phyloP scores from a whole-genome alignment of 2,329 filamentous ascomycete genomes.

The Aspergillus alliaceus region DNA sequence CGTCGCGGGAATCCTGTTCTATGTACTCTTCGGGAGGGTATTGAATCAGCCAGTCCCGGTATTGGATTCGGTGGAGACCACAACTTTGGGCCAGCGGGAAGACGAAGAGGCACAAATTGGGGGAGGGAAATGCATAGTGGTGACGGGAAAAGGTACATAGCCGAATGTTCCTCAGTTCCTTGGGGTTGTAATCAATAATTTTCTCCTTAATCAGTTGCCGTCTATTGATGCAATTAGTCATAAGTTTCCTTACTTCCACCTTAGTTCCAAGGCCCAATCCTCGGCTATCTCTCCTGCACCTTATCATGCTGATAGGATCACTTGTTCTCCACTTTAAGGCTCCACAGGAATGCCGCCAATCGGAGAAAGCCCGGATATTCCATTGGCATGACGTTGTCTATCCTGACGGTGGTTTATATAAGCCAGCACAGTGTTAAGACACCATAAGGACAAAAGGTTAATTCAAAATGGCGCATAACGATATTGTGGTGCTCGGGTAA shows the following conservation, averaged over 20 bases:
- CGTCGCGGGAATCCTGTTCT: slow-evolving; percentile 14
- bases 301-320: background rate
- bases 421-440: background rate
- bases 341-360: slow-evolving; percentile 13
- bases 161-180: background rate
- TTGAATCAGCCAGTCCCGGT: background rate
- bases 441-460: background rate
- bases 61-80: slow-evolving; percentile 1
- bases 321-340: background rate
- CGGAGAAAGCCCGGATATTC: background rate
- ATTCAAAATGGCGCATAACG: background rate
- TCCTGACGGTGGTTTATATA: background rate
- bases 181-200: background rate
- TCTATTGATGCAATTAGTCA: background rate
- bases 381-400: background rate
- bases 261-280: background rate
- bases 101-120: background rate
- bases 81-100: too few relatives aligned
- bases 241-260: background rate
- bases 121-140: background rate
- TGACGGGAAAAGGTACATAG: background rate
- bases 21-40: slow-evolving; percentile 10
- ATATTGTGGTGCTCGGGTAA: slow-evolving; percentile 4
- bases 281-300: background rate
- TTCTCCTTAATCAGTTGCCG: background rate